Evolutionary conservation across 345 rosid genomes (phyloP), one percentile per base, ranked within the genome.

Genomic region (Sisymbrium altissimum): DNA sequence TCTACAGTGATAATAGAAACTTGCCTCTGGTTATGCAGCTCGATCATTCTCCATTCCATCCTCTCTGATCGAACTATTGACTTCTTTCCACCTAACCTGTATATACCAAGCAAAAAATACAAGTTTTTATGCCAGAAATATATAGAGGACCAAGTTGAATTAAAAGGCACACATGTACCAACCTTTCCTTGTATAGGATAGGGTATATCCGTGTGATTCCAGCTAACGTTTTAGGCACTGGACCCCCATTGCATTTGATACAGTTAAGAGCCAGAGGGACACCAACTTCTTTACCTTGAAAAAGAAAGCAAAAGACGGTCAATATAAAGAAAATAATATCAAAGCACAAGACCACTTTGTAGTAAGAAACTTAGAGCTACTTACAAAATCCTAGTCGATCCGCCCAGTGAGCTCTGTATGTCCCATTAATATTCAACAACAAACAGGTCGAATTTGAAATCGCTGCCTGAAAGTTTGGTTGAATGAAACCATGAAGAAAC

Each of bases 321-420:
- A 73, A 33, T 49, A 30, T 52, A 61, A 75, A 70, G 46, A 49
- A 63, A 58, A 38, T 25, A 48, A 70, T 39, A 72, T 27, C 49
- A 74, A 46, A 64, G 41, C 46, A 41, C 43, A 70, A 68, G 70
- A 61, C 25, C 41, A 46, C 27, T 46, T 33, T 59, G 58, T 21
- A 33, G 23, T 48, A 48, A 70, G 57, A 29, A 27, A 48, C 7
- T 15, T 36, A 63, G 40, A 82, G 19, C 25, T 23, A 23, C 25
- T 23, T 23, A 23, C 25, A 23, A 3, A 23, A 23, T 27, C 98
- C 98, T 66, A 93, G 82, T 64, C 84, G 83, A 68, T 89, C 96
- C 48, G 91, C 92, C 98, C 98, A 93, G 36, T 86, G 94, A 81
- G 94, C 88, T 87, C 98, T 87, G 64, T 86, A 88, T 14, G 98